phyloP scores from a whole-genome alignment of 192 early-diverging fungal genomes.

The Funneliformis geosporum region DNA sequence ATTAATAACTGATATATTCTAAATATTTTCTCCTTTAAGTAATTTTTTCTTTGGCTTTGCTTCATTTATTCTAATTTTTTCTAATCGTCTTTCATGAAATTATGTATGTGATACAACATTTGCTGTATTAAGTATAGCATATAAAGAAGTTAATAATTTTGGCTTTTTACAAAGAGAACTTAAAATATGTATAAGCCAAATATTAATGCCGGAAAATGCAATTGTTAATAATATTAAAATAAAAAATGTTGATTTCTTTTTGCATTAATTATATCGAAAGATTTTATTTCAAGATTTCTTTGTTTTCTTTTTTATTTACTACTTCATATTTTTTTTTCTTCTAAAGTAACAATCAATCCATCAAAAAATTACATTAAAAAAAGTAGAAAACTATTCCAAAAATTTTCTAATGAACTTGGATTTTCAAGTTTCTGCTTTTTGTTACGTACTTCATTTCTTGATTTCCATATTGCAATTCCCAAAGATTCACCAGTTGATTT shows the following conservation, averaged over 20 bases:
- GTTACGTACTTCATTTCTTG: neutral
- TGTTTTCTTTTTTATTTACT: constrained; percentile 12
- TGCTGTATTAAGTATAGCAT: neutral
- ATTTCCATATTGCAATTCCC: neutral
- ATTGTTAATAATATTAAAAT: neutral
- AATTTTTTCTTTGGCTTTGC: too few relatives aligned
- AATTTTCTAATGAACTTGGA: neutral
- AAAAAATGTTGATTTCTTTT: constrained; percentile 2
- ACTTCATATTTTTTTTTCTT: constrained; percentile 18
- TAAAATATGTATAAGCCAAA: constrained; percentile 1
- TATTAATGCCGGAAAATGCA: neutral
- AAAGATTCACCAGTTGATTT: neutral
- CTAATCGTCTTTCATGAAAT: neutral
- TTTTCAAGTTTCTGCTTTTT: neutral
- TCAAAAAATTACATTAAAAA: neutral
- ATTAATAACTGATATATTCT: too few relatives aligned
- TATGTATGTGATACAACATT: neutral
- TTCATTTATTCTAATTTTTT: too few relatives aligned
- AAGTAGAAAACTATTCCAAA: neutral
- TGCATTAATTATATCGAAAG: neutral
- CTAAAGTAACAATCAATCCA: neutral
- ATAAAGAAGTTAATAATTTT: neutral
- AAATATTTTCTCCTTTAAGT: too few relatives aligned
- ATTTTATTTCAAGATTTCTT: neutral
- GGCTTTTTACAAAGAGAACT: neutral